A percentile compares a stretch with the other conserved stretches of the same genome.
phyloP scores from a whole-genome alignment of 345 rosid species.

The Citrus mangshanensis region DNA sequence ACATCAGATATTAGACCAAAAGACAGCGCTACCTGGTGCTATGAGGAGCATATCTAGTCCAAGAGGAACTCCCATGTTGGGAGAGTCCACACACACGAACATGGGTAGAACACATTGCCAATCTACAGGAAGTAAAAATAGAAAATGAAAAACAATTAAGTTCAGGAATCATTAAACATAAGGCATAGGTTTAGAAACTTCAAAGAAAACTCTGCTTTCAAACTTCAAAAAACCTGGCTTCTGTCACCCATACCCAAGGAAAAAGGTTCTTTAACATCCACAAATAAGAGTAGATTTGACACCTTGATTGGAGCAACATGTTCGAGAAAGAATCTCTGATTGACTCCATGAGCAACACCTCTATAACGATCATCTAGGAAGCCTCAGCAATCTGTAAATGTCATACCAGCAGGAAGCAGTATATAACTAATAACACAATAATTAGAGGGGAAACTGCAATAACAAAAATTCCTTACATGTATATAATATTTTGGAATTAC shows the following conservation, averaged over 20 bases:
- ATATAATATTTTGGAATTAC: background rate
- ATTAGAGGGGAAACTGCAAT: background rate
- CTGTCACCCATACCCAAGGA: no score
- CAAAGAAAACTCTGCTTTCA: background rate
- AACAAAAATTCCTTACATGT: background rate
- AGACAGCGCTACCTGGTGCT: constrained; percentile 79
- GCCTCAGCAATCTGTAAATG: constrained; percentile 74
- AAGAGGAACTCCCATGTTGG: constrained; percentile 96
- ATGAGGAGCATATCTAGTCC: constrained; percentile 99
- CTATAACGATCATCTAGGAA: constrained; percentile 83
- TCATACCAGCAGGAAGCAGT: background rate
- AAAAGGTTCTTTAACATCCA: background rate
- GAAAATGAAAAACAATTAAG: background rate
- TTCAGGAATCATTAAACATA: constrained; percentile 5
- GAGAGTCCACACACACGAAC: constrained; percentile 96
- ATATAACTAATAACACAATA: background rate
- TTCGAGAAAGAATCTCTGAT: constrained; percentile 92
- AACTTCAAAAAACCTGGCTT: no score
- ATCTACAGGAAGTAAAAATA: constrained; percentile 42
- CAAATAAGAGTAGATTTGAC: constrained; percentile 6
- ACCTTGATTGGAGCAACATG: constrained; percentile 99
- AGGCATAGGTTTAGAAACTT: background rate
- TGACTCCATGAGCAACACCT: constrained; percentile 99
- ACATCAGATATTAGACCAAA: constrained; percentile 1
- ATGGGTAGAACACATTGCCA: constrained; percentile 82